Evolutionary conservation across 208 protist species (phyloP).

Genomic region (Trypanosoma theileri): DNA sequence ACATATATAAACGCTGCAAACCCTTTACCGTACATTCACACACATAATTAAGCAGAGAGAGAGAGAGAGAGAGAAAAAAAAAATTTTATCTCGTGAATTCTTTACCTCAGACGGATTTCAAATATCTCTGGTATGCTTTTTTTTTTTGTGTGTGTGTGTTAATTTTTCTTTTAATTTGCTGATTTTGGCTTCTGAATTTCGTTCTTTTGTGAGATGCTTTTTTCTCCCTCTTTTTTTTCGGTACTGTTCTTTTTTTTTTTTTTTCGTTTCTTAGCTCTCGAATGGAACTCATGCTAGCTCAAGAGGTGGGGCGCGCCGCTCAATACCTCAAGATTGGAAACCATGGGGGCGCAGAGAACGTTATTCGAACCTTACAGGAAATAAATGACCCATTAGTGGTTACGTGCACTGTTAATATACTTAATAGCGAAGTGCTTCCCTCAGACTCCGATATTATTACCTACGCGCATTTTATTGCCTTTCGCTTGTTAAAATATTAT

Average conservation of each 20-base stretch:
- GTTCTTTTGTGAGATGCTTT: neutral
- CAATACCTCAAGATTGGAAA: conserved; percentile 55
- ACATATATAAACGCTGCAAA: conserved; percentile 5
- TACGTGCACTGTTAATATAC: conserved; percentile 20
- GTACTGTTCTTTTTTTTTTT: conserved; percentile 1
- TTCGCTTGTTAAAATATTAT: conserved; percentile 62
- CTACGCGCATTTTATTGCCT: conserved; percentile 66
- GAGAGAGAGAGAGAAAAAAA: too few relatives aligned
- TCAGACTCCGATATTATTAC: conserved; percentile 21
- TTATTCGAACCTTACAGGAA: conserved; percentile 46
- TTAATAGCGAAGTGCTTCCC: conserved; percentile 29
- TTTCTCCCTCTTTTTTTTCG: conserved; percentile 3
- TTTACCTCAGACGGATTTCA: too few relatives aligned
- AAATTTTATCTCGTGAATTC: too few relatives aligned
- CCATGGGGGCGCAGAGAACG: conserved; percentile 44
- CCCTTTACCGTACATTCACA: too few relatives aligned
- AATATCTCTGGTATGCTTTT: neutral
- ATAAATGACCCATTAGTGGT: conserved; percentile 20
- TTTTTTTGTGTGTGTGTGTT: conserved; percentile 22
- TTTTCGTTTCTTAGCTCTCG: conserved; percentile 8
- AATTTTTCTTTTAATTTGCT: conserved; percentile 25
- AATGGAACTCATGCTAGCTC: conserved; percentile 30
- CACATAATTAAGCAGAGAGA: too few relatives aligned
- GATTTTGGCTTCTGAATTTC: conserved; percentile 12
- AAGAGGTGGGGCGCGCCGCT: conserved; percentile 44